Base-by-base conservation (phyloP, 495 filamentous ascomycete species). In the Oidiodendron maius region DNA sequence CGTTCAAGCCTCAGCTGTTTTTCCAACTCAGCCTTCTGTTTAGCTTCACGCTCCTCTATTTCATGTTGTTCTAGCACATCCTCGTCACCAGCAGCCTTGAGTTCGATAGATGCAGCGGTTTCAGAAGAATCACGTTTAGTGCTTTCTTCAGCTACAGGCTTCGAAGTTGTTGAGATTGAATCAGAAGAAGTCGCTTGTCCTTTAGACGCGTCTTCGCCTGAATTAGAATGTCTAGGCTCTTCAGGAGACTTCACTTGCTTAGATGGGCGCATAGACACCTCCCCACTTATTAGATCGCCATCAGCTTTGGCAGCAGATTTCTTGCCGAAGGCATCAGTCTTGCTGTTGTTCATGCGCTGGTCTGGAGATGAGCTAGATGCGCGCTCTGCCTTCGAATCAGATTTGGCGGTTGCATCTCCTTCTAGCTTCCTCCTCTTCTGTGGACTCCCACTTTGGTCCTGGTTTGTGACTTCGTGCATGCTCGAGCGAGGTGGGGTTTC, bases 401-500 rank as follows among this genome's bases (percentile, higher is more conserved):
- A 10, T n/a, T 20, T 28, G 26, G 26, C 12, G 26, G 5, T 30
- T 20, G 53, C 32, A 2, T 61, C 55, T 30, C 17, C 30, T 25
- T 78, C 76, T 18, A 78, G 44, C 17, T 70, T 71, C 37, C 76
- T 62, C 50, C 67, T 62, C 57, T 80, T 80, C 25, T 64, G 44
- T 16, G 72, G 69, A 23, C 58, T 66, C 70, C 84, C 57, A 40
- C 37, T 25, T 10, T 46, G 70, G 68, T 72, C 60, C 64, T 77
- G 52, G 57, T 9, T 26, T n/a, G 59, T 45, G 48, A 71, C 68
- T 28, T 76, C 77, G 20, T 71, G 65, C 28, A 71, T 70, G 22
- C 72, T 73, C 42, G 71, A 75, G 48, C 79, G 70, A 39, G 85
- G 81, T 2, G 86, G 85, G 3, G 83, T 86, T 12, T 71, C 74